Conservation (phyloP, 78 protist species). For the Dictyostelium citrinum region DNA sequence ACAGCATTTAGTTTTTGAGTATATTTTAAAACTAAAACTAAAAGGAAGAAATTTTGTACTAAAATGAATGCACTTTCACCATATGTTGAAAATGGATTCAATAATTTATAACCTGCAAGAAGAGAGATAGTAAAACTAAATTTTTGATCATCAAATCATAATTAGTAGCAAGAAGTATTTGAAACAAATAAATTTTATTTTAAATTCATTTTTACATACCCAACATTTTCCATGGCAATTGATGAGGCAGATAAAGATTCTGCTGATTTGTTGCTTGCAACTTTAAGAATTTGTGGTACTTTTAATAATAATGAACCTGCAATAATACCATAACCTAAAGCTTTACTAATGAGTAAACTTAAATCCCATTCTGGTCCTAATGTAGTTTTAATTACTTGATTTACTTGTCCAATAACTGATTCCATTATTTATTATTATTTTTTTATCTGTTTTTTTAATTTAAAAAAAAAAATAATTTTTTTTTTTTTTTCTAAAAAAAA, state of each 20-base stretch:
- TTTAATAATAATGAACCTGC: slow-evolving; percentile 78
- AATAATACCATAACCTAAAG: slow-evolving; percentile 79
- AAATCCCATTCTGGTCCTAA: slow-evolving; percentile 35
- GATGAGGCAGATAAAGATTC: slow-evolving; percentile 73
- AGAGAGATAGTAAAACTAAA: slow-evolving; percentile 45
- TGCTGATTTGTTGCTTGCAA: slow-evolving; percentile 40
- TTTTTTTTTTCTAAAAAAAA: too few relatives aligned
- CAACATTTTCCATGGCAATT: slow-evolving; percentile 57
- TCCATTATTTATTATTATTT: background rate
- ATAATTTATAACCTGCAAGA: background rate
- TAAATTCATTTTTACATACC: too few relatives aligned
- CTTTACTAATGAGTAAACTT: slow-evolving; percentile 43
- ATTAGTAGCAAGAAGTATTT: too few relatives aligned
- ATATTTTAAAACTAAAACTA: slow-evolving; percentile 57
- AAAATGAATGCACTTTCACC: slow-evolving; percentile 78
- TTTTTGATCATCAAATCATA: too few relatives aligned
- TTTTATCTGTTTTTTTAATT: background rate
- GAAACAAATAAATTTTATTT: too few relatives aligned
- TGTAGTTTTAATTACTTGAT: background rate
- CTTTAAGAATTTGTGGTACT: slow-evolving; percentile 91
- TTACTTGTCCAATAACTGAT: background rate
- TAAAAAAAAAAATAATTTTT: too few relatives aligned
- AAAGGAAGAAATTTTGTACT: slow-evolving; percentile 49
- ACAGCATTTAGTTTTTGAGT: background rate
- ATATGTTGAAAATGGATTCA: slow-evolving; percentile 72